Evolutionary conservation across 2,329 filamentous ascomycete genomes (phyloP).

Genomic region (Aspergillus neoniger): DNA sequence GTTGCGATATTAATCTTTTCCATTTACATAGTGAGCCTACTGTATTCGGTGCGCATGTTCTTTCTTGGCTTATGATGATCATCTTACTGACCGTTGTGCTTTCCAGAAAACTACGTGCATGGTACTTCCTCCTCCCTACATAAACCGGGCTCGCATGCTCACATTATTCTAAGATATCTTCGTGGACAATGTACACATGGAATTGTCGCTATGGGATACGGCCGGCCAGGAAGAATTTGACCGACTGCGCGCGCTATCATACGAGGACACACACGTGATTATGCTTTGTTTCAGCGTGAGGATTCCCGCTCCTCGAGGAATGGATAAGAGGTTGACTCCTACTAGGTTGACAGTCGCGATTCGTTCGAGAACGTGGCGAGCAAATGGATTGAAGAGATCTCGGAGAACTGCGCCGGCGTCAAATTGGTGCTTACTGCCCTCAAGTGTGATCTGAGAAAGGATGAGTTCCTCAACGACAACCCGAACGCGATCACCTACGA

Average conservation of each 20-base stretch:
- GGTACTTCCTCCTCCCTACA: slow-evolving; percentile 56
- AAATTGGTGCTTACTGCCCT: slow-evolving; percentile 93
- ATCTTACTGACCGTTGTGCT: slow-evolving; percentile 28
- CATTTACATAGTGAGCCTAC: slow-evolving; percentile 71
- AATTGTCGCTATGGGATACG: slow-evolving; percentile 97
- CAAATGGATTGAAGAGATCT: slow-evolving; percentile 98
- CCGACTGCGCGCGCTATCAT: slow-evolving; percentile 88
- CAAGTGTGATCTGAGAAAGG: slow-evolving; percentile 93
- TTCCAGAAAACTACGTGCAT: slow-evolving; percentile 90
- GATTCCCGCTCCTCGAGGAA: not conserved
- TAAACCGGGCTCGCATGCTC: slow-evolving; percentile 17
- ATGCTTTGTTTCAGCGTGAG: slow-evolving; percentile 94
- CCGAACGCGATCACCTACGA: slow-evolving; percentile 76
- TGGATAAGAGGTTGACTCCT: not conserved
- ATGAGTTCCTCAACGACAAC: slow-evolving; percentile 70
- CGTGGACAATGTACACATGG: slow-evolving; percentile 95
- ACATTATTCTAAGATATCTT: slow-evolving; percentile 73
- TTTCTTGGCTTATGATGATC: slow-evolving; percentile 14
- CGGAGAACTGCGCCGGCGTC: slow-evolving; percentile 94
- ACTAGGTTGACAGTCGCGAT: slow-evolving; percentile 82
- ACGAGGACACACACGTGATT: slow-evolving; percentile 96
- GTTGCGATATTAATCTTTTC: slow-evolving; percentile 25
- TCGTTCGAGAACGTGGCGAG: slow-evolving; percentile 97
- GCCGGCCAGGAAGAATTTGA: slow-evolving; percentile 99
- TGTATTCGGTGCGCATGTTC: slow-evolving; percentile 66